Conservation (phyloP, 139 green algal genomes). For the Chlorella sp. region DNA sequence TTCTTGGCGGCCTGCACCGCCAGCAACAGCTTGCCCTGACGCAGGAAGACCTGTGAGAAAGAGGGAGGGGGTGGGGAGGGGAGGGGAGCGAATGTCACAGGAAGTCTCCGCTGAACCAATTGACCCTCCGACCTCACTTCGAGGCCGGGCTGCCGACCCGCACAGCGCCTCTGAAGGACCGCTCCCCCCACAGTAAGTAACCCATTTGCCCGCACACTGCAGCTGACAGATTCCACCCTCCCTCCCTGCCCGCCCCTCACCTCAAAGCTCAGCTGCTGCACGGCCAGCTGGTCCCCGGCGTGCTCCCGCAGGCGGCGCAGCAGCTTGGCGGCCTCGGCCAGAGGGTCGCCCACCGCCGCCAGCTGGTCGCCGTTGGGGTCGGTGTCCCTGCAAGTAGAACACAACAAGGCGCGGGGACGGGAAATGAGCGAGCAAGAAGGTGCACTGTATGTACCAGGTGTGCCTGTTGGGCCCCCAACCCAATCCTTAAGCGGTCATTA, state of each 20-base stretch:
- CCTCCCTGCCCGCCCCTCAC: constrained; percentile 26
- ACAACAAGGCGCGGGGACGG: not conserved
- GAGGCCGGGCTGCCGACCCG: no score
- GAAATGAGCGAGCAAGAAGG: not conserved
- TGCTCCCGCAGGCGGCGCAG: constrained; percentile 77
- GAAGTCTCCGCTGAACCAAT: not conserved
- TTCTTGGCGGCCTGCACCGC: constrained; percentile 78
- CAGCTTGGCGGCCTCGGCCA: constrained; percentile 90
- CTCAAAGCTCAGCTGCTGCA: constrained; percentile 75
- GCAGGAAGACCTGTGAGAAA: constrained; percentile 74
- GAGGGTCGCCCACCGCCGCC: constrained; percentile 72
- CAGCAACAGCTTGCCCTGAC: constrained; percentile 77
- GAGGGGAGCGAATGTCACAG: not conserved
- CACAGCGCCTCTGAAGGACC: no score
- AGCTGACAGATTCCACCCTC: not conserved
- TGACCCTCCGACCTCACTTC: no score
- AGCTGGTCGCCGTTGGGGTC: constrained; percentile 91
- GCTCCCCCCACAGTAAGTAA: no score
- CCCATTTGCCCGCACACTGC: not conserved
- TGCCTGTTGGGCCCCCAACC: no score
- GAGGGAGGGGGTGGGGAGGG: not conserved
- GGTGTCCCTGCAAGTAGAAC: constrained; percentile 62
- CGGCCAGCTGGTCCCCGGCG: constrained; percentile 48
- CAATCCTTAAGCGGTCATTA: no score
- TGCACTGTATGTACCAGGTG: not conserved